Percentiles rank a stretch among this genome's conserved stretches.
Evolutionary conservation across 331 rosid genomes (phyloP).

Genomic region (Acacia pycnantha): DNA sequence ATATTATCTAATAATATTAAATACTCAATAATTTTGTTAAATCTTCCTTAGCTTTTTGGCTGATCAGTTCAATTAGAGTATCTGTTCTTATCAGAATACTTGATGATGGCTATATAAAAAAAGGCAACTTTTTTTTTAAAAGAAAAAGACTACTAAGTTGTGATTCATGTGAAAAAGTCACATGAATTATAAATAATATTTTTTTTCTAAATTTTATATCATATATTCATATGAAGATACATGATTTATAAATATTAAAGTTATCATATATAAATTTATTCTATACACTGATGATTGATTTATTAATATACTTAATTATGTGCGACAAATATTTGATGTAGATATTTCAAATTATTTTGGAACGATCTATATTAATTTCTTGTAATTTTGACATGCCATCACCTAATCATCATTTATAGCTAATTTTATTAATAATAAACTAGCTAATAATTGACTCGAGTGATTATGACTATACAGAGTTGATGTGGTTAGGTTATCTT

Average conservation of each 20-base stretch:
- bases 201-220: background rate
- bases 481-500: too few relatives aligned
- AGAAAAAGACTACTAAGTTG: background rate
- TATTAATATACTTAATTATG: background rate
- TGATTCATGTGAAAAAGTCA: background rate
- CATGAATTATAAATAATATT: background rate
- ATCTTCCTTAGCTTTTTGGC: background rate
- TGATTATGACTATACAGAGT: background rate
- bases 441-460: background rate
- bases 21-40: too few relatives aligned
- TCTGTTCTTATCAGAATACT: background rate
- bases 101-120: background rate
- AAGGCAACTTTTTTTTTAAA: background rate
- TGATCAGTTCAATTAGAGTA: background rate
- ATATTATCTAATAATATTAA: too few relatives aligned
- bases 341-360: background rate
- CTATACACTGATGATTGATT: background rate
- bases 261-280: background rate
- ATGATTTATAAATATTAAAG: too few relatives aligned
- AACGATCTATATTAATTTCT: too few relatives aligned
- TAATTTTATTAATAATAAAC: background rate
- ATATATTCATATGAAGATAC: background rate
- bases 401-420: background rate
- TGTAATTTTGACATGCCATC: background rate
- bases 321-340: background rate